phyloP scores from a whole-genome alignment of 2,329 filamentous ascomycete genomes.

The Ilyonectria robusta region DNA sequence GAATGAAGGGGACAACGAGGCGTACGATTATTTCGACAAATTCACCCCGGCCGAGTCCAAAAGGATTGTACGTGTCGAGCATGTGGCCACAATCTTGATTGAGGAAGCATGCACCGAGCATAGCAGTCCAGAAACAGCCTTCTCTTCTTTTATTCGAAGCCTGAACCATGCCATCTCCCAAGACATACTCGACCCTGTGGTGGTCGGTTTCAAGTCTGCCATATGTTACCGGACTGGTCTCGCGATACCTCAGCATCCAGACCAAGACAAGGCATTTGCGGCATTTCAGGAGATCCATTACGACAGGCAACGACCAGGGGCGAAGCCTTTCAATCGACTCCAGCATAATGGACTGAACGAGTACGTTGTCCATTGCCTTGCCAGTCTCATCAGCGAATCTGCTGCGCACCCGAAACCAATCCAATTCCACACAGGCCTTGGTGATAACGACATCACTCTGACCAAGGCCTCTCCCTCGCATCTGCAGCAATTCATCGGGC shows the following conservation, averaged over 20 bases:
- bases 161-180: constrained; percentile 64
- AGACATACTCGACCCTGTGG: constrained; percentile 73
- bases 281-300: constrained; percentile 56
- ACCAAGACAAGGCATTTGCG: constrained; percentile 58
- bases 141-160: constrained; percentile 51
- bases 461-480: constrained; percentile 80
- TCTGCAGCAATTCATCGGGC: constrained; percentile 79
- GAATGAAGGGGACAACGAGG: constrained; percentile 67
- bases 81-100: constrained; percentile 75
- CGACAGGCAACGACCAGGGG: constrained; percentile 26
- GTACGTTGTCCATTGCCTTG: constrained; percentile 75
- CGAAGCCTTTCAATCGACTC: constrained; percentile 63
- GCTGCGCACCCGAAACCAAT: constrained; percentile 75
- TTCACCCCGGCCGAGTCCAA: constrained; percentile 76
- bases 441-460: constrained; percentile 83
- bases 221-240: constrained; percentile 88
- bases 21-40: constrained; percentile 74
- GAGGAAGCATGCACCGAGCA: constrained; percentile 59
- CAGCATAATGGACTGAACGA: constrained; percentile 77
- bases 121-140: constrained; percentile 43
- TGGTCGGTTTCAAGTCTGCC: constrained; percentile 86
- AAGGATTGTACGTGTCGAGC: constrained; percentile 84
- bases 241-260: constrained; percentile 63
- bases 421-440: constrained; percentile 87
- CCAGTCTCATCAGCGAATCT: constrained; percentile 66